phyloP scores from a whole-genome alignment of 2,329 filamentous ascomycete species.

The Diaporthe nobilis region DNA sequence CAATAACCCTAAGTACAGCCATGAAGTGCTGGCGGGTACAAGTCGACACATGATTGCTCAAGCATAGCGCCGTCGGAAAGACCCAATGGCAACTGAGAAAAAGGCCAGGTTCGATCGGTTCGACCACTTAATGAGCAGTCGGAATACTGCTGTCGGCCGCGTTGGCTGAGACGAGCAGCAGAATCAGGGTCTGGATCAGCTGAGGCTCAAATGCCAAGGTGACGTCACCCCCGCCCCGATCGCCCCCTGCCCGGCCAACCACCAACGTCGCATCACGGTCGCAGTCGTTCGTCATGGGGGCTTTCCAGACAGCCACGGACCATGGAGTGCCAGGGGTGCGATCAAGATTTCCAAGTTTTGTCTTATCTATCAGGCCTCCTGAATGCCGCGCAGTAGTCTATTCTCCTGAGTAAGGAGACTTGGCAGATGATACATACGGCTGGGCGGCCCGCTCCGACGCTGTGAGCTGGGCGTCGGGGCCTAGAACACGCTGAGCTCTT shows the following conservation, averaged over 20 bases:
- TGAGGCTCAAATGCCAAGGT: slow-evolving; percentile 22
- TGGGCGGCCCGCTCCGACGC: slow-evolving; percentile 24
- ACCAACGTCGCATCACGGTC: slow-evolving; percentile 11
- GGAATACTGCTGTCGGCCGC: background rate
- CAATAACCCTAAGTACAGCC: background rate
- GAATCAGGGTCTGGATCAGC: background rate
- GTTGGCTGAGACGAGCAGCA: background rate
- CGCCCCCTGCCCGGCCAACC: background rate
- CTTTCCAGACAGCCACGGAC: background rate
- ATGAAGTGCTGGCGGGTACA: background rate
- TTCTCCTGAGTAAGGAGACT: background rate
- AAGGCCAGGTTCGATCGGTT: background rate
- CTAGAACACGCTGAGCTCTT: background rate
- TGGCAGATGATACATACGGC: slow-evolving; percentile 1
- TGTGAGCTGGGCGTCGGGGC: background rate
- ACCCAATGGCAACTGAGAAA: background rate
- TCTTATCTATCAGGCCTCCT: background rate
- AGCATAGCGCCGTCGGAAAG: background rate
- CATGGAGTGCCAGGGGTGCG: background rate
- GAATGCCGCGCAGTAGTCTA: background rate
- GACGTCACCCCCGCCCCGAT: slow-evolving; percentile 31
- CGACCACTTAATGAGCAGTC: background rate
- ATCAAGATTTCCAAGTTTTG: slow-evolving; percentile 33
- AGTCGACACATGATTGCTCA: background rate
- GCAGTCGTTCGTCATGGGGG: slow-evolving; percentile 28